These are phyloP conservation scores for Rhodosporidiobolus sp. DNA, from an alignment of 768 basidiomycete species.

Conservation along the genomic window DNA sequence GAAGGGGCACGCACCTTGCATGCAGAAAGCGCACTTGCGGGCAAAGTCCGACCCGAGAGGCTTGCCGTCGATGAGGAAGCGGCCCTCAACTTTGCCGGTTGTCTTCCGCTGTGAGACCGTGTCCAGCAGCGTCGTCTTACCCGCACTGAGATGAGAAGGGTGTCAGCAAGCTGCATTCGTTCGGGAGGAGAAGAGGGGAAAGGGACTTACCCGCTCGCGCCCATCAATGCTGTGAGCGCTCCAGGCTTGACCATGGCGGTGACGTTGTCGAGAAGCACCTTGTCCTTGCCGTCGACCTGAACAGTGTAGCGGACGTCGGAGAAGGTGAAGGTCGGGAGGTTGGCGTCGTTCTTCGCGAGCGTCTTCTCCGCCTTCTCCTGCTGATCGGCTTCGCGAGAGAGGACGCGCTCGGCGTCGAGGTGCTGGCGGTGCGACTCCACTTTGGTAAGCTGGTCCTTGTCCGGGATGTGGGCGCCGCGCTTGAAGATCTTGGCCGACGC, in stretches of 20 bases:
- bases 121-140: conserved; percentile 49
- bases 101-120: conserved; percentile 40
- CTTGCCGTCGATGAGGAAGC: conserved; percentile 51
- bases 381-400: not conserved
- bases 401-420: not conserved
- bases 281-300: conserved; percentile 16
- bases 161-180: too few species aligned
- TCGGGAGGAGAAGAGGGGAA: not conserved
- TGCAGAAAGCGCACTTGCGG: conserved; percentile 50
- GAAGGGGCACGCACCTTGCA: too few species aligned
- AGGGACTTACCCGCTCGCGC: conserved; percentile 48
- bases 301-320: conserved; percentile 44
- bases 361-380: not conserved
- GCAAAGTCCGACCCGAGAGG: conserved; percentile 50
- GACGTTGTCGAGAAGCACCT: conserved; percentile 39
- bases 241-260: conserved; percentile 52
- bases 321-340: conserved; percentile 46
- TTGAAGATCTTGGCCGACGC: conserved; percentile 28
- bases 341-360: not conserved
- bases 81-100: conserved; percentile 52
- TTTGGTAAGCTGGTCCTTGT: not conserved
- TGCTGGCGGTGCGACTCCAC: not conserved
- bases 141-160: conserved; percentile 32
- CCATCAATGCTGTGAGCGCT: conserved; percentile 52
- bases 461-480: conserved; percentile 4